Conservation (phyloP, 805 yeast species). For the Scheffersomyces coipomensis region DNA sequence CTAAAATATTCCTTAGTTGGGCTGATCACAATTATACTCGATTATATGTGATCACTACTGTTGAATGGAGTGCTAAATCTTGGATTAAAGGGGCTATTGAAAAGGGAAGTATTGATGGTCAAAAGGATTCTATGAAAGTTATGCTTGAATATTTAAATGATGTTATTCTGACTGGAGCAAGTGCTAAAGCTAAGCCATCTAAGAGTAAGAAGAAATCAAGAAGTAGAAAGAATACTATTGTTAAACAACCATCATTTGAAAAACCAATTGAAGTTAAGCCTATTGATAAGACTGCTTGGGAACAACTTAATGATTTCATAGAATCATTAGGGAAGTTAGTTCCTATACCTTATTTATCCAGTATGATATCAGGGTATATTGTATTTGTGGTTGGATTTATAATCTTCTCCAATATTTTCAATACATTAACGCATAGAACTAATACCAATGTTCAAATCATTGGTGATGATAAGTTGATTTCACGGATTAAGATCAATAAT, state of each 20-base stretch:
- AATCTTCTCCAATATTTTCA: conserved; percentile 4
- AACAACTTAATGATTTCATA: conserved; percentile 18
- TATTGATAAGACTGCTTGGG: conserved; percentile 12
- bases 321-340: conserved; percentile 22
- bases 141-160: conserved; percentile 47
- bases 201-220: conserved; percentile 10
- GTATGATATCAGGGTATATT: conserved; percentile 20
- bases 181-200: conserved; percentile 7
- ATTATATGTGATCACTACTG: conserved; percentile 50
- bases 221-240: conserved; percentile 10
- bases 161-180: conserved; percentile 19
- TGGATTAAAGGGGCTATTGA: conserved; percentile 80
- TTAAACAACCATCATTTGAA: conserved; percentile 10
- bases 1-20: conserved; percentile 63
- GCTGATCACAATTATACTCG: conserved; percentile 54
- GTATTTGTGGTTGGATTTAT: conserved; percentile 14
- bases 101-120: conserved; percentile 72
- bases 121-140: conserved; percentile 54
- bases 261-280: conserved; percentile 8
- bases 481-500: conserved; percentile 29
- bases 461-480: conserved; percentile 6
- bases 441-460: conserved; percentile 3
- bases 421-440: conserved; percentile 3
- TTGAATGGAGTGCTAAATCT: conserved; percentile 73
- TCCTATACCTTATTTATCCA: conserved; percentile 27